These are phyloP conservation scores for Rhodamnia argentea DNA, from an alignment of 345 rosid genomes.

Conservation along the genomic window DNA sequence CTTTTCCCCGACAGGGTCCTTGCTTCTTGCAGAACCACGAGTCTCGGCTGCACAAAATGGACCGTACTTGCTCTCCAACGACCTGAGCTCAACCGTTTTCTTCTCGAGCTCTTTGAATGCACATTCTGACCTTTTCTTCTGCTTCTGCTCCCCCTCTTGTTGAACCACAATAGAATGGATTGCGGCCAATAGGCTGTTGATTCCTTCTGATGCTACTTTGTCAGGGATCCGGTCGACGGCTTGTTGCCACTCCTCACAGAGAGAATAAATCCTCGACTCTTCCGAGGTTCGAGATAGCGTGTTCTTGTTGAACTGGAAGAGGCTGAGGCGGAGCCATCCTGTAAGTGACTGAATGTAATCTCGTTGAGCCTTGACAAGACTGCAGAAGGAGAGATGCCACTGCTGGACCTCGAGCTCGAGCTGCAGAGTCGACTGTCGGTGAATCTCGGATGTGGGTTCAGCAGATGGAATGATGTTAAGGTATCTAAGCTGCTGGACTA, in stretches of 20 bases:
- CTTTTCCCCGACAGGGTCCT: conserved; percentile 58
- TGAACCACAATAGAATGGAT: conserved; percentile 84
- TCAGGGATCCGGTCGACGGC: conserved; percentile 84
- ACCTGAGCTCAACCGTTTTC: conserved; percentile 53
- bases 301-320: conserved; percentile 75
- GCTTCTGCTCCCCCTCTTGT: conserved; percentile 78
- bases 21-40: conserved; percentile 14
- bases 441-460: conserved; percentile 89
- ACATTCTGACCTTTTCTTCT: conserved; percentile 70
- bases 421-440: conserved; percentile 78
- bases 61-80: conserved; percentile 62
- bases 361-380: conserved; percentile 65
- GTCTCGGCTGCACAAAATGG: conserved; percentile 46
- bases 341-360: conserved; percentile 83
- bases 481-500: conserved; percentile 92
- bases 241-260: conserved; percentile 86
- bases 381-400: conserved; percentile 87
- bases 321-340: conserved; percentile 90
- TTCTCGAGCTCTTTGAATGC: conserved; percentile 60
- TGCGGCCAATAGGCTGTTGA: conserved; percentile 71
- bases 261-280: conserved; percentile 71
- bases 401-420: conserved; percentile 89
- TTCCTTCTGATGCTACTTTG: conserved; percentile 96
- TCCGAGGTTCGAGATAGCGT: conserved; percentile 32
- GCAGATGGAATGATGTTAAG: conserved; percentile 76